Percentiles rank a stretch among this genome's conserved stretches.
These are phyloP conservation scores for Dysphania ambrosioides DNA, from an alignment of 148 eudicot species.

Conservation along the genomic window DNA sequence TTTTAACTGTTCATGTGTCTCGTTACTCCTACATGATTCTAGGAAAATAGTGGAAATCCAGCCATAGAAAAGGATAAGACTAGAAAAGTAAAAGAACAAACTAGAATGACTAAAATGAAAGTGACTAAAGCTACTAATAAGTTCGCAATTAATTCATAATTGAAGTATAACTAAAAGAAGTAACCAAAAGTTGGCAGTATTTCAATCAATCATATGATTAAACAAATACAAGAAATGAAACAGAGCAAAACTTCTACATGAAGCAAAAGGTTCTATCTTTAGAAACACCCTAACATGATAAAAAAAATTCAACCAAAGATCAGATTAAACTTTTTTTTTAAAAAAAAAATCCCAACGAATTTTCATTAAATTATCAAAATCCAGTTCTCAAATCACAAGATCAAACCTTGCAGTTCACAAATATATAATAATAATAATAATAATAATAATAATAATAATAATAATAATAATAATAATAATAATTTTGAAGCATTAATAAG, in stretches of 20 bases:
- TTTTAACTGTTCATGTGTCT: neutral
- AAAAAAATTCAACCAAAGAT: neutral
- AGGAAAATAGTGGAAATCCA: constrained; percentile 5
- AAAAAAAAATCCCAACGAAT: constrained; percentile 9
- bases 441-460: neutral
- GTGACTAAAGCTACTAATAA: constrained; percentile 3
- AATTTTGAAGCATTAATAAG: neutral
- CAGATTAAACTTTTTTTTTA: neutral
- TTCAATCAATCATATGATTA: constrained; percentile 7
- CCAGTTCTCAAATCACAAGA: neutral
- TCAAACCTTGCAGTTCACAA: constrained; percentile 11
- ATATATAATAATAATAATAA: neutral
- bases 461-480: neutral
- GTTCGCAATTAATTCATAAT: constrained; percentile 2
- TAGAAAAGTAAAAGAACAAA: neutral
- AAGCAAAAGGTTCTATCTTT: neutral
- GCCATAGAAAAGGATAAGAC: constrained; percentile 1
- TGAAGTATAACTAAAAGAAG: neutral
- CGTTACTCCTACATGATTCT: neutral
- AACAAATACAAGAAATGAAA: constrained; percentile 2
- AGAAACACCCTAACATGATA: neutral
- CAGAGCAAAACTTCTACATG: constrained; percentile 7
- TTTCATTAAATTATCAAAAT: constrained; percentile 9
- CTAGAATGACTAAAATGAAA: neutral
- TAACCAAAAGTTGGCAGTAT: constrained; percentile 7